Evolutionary conservation across 306 rosid species (phyloP).

Genomic region (Albizia julibrissin): DNA sequence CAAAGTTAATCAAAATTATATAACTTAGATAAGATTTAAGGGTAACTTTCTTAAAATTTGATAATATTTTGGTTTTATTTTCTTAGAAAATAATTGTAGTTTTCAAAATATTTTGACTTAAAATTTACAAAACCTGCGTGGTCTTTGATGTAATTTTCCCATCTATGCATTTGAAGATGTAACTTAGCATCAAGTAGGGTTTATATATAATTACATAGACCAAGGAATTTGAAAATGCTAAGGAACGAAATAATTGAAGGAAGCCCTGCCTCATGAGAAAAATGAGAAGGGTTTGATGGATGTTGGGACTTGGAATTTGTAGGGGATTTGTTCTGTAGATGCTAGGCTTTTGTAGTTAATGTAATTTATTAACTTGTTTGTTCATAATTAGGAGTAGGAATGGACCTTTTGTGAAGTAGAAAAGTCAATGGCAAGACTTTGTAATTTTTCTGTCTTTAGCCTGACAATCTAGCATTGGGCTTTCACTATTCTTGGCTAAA

Average conservation of each 20-base stretch:
- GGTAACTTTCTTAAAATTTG: not conserved
- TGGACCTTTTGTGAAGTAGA: conserved; percentile 28
- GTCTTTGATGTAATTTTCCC: not conserved
- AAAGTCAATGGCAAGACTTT: conserved; percentile 12
- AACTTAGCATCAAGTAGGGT: conserved; percentile 42
- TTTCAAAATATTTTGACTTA: not conserved
- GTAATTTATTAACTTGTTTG: conserved; percentile 35
- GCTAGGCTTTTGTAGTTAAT: conserved; percentile 25
- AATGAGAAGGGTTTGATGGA: not conserved
- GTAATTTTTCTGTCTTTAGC: not conserved
- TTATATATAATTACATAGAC: conserved; percentile 11
- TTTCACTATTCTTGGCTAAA: not conserved
- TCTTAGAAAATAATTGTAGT: not conserved
- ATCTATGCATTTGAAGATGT: conserved; percentile 27
- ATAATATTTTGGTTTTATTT: not conserved
- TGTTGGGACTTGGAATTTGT: conserved; percentile 22
- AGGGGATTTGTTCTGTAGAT: conserved; percentile 38
- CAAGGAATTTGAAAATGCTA: not conserved
- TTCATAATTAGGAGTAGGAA: conserved; percentile 45
- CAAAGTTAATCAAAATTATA: not conserved
- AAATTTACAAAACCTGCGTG: not conserved
- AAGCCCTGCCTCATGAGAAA: conserved; percentile 28
- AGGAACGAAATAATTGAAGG: conserved; percentile 37
- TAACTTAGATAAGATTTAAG: not conserved
- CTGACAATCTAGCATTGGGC: not conserved